phyloP scores from a whole-genome alignment of 192 early-diverging fungal species.

The Entomortierella lignicola region DNA sequence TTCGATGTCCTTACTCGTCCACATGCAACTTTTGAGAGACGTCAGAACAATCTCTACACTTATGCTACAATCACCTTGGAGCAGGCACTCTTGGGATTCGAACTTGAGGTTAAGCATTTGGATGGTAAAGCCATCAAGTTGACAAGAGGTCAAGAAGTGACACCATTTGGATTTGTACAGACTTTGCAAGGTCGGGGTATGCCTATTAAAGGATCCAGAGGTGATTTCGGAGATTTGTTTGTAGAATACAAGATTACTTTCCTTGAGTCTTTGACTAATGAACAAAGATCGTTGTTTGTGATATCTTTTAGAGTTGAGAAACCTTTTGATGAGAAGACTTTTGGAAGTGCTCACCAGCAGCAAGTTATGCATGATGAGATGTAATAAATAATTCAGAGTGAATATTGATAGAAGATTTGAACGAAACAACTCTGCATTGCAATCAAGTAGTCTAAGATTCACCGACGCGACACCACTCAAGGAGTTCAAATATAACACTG shows the following conservation, averaged over 20 bases:
- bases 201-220: conserved; percentile 72
- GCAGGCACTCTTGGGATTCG: conserved; percentile 86
- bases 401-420: not conserved
- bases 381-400: too few species aligned
- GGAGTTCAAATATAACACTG: too few species aligned
- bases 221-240: conserved; percentile 81
- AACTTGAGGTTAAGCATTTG: conserved; percentile 78
- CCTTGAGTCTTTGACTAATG: conserved; percentile 59
- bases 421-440: not conserved
- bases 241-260: conserved; percentile 90
- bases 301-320: conserved; percentile 24
- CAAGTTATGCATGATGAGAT: conserved; percentile 50
- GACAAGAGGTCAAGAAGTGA: conserved; percentile 62
- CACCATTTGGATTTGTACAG: conserved; percentile 83
- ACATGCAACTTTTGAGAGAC: conserved; percentile 79
- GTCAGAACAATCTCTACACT: conserved; percentile 81
- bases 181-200: conserved; percentile 87
- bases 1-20: conserved; percentile 79
- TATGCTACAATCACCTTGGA: conserved; percentile 81
- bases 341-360: not conserved
- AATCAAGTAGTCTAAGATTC: too few species aligned
- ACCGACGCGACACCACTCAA: too few species aligned
- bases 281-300: conserved; percentile 22
- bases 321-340: conserved; percentile 22
- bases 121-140: conserved; percentile 81